Percentiles rank a stretch among this genome's conserved stretches.
These are phyloP conservation scores for Closterium sp. DNA, from an alignment of 139 green algal species.

Conservation along the genomic window DNA sequence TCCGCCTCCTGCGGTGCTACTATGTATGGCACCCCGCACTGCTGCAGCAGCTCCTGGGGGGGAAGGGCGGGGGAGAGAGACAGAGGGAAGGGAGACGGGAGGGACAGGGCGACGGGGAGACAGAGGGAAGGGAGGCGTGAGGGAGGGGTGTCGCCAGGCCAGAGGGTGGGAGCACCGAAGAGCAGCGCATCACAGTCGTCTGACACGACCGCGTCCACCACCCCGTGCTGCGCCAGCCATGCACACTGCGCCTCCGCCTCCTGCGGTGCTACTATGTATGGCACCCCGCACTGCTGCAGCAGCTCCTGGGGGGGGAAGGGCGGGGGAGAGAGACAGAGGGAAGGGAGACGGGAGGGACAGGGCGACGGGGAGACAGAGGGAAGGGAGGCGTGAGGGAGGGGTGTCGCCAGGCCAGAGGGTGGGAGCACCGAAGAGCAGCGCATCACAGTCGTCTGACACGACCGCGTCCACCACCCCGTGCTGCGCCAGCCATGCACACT, in stretches of 20 bases:
- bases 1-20: conserved; percentile 88
- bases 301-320: conserved; percentile 27
- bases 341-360: neutral
- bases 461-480: conserved; percentile 89
- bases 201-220: conserved; percentile 97
- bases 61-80: no score
- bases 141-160: conserved; percentile 75
- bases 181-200: conserved; percentile 98
- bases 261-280: conserved; percentile 61
- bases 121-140: no score
- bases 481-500: conserved; percentile 86
- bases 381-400: conserved; percentile 50
- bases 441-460: conserved; percentile 98
- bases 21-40: conserved; percentile 96
- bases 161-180: conserved; percentile 82
- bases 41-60: conserved; percentile 46
- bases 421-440: conserved; percentile 93
- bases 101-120: no score
- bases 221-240: conserved; percentile 71
- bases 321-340: neutral
- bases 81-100: no score
- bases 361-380: no score
- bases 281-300: conserved; percentile 73
- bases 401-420: conserved; percentile 75
- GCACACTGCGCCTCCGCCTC: conserved; percentile 94